Base-by-base conservation (phyloP, 2,329 filamentous ascomycete genomes). In the Calonectria pseudoreteaudii region DNA sequence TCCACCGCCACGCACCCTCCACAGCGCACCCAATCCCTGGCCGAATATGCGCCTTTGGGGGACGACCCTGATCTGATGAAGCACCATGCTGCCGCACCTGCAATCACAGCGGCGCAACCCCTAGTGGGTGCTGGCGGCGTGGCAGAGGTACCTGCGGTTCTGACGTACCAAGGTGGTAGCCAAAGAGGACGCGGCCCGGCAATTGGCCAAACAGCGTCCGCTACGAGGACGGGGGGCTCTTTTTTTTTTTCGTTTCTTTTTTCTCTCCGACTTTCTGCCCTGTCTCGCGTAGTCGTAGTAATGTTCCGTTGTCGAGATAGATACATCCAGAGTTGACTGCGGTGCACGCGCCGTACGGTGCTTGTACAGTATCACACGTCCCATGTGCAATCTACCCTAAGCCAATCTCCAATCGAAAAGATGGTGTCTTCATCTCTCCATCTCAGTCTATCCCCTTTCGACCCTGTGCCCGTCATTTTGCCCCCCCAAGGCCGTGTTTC, bases 141-240 rank as follows among this genome's bases (percentile, higher is more conserved):
- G 58, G 68, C 58, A 70, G 68, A 70, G 58, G 68, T 70, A 70
- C 68, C 38, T 65, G 56, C 47, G 56, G 58, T 72, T 72, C 64
- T 72, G 70, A 72, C 70, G 66, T 72, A 72, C 66, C 47, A 65
- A 66, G 60, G 47, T 31, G 44, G 65, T 62, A 62, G 70, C 44
- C 47, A 49, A 70, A 34, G 14, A 23, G 70, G 66, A 44, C 38
- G 49, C 36, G 53, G 18, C 50, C 44, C 60, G 66, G 66, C 71
- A 69, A 73, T 73, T 73, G 71, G 60, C 71, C 71, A 73, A 66
- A 66, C 66, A 65, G 60, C 30, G 38, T 50, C 26, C 38, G 13
- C 44, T 53, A 36, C 20, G 8, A 34, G 38, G 36, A 38, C 16
- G n/a, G 23, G 31, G 38, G 26, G 18, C 49, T 31, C 30, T 20